A percentile compares a stretch with the other conserved stretches of the same genome.
phyloP scores from a whole-genome alignment of 129 eudicot genomes.

The Tanacetum coccineum region DNA sequence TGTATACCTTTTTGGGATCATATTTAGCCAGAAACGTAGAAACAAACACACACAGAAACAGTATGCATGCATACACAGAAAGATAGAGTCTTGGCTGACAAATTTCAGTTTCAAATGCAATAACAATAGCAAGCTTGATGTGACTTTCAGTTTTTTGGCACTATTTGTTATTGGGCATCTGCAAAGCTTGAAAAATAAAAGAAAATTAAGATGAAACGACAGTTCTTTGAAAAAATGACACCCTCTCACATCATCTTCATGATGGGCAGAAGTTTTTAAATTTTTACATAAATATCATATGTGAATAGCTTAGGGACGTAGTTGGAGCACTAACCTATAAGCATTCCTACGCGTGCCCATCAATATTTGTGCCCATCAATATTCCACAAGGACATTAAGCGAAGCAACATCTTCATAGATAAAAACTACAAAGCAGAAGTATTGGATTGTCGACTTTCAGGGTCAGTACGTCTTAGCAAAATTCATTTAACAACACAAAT shows the following conservation, averaged over 20 bases:
- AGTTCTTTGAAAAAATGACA: background rate
- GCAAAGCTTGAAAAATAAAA: too few relatives aligned
- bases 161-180: too few relatives aligned
- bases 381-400: slow-evolving; percentile 36
- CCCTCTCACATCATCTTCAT: slow-evolving; percentile 24
- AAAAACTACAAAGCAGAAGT: slow-evolving; percentile 31
- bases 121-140: too few relatives aligned
- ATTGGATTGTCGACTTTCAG: slow-evolving; percentile 40
- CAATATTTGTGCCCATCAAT: slow-evolving; percentile 29
- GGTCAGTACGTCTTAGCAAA: slow-evolving; percentile 16
- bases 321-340: slow-evolving; percentile 33
- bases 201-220: too few relatives aligned
- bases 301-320: slow-evolving; percentile 29
- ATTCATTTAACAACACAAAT: slow-evolving; percentile 34
- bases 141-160: too few relatives aligned
- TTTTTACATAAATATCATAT: slow-evolving; percentile 29
- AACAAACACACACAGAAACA: too few relatives aligned
- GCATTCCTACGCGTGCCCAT: slow-evolving; percentile 20
- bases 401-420: slow-evolving; percentile 29
- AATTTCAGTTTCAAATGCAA: too few relatives aligned
- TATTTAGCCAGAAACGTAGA: too few relatives aligned
- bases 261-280: slow-evolving; percentile 10
- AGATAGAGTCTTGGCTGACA: too few relatives aligned
- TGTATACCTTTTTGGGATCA: too few relatives aligned
- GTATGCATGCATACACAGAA: too few relatives aligned